A percentile compares a stretch with the other conserved stretches of the same genome.
These are phyloP conservation scores for Phaeoacremonium minimum DNA, from an alignment of 2,329 filamentous ascomycete species.

Conservation along the genomic window DNA sequence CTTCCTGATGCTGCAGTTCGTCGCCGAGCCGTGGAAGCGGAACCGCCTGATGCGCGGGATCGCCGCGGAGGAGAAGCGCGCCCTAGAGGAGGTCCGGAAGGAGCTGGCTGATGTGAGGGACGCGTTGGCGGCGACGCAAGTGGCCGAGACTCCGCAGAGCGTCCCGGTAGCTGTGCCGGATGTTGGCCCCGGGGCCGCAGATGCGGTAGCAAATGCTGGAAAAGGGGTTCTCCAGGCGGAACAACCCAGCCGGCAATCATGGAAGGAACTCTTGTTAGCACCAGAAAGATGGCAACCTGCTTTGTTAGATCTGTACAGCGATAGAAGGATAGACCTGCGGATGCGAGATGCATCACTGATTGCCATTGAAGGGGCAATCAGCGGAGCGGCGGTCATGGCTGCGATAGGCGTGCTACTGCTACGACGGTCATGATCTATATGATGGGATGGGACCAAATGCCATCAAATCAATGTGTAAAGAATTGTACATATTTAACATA, in stretches of 20 bases:
- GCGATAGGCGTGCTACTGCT: constrained; percentile 46
- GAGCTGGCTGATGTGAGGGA: constrained; percentile 32
- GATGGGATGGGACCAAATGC: too few species aligned
- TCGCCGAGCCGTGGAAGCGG: constrained; percentile 90
- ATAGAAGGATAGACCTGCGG: constrained; percentile 56
- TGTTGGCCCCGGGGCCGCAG: constrained; percentile 3
- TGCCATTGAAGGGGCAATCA: constrained; percentile 61
- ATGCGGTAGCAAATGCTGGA: background rate
- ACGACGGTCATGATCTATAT: constrained; percentile 26
- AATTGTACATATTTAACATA: too few species aligned
- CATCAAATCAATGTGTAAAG: too few species aligned
- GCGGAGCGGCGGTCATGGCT: constrained; percentile 59
- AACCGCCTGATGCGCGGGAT: constrained; percentile 76
- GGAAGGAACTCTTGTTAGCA: constrained; percentile 37
- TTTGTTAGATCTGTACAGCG: constrained; percentile 59
- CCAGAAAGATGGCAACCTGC: constrained; percentile 42
- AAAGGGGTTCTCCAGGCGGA: constrained; percentile 11
- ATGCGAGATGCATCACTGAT: constrained; percentile 70
- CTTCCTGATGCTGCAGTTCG: constrained; percentile 79
- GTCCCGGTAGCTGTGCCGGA: constrained; percentile 8
- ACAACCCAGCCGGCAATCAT: constrained; percentile 19
- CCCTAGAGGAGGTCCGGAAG: constrained; percentile 42
- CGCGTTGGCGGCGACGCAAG: constrained; percentile 16
- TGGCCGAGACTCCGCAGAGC: constrained; percentile 2
- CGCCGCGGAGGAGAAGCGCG: constrained; percentile 68